Evolutionary conservation across 306 rosid genomes (phyloP).

Genomic region (Betula pendula): DNA sequence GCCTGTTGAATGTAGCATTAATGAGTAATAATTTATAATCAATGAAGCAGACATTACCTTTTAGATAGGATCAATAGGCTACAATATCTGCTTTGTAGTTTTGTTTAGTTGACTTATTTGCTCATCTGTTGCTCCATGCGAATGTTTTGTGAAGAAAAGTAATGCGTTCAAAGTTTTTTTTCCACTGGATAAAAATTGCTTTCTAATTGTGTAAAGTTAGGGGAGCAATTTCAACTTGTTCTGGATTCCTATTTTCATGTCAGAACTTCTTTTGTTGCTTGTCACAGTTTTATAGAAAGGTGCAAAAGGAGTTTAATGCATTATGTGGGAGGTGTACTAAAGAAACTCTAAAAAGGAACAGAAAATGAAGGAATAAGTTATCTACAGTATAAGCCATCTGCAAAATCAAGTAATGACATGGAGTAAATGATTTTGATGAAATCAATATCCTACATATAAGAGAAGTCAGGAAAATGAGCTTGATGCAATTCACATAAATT

Average conservation of each 20-base stretch:
- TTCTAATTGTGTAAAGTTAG: no score
- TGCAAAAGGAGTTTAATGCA: not conserved
- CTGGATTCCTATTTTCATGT: no score
- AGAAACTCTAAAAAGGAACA: not conserved
- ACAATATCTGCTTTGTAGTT: not conserved
- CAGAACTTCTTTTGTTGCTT: no score
- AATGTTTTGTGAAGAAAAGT: not conserved
- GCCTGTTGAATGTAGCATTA: no score
- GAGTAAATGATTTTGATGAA: not conserved
- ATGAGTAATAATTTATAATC: no score
- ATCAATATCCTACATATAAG: not conserved
- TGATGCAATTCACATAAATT: not conserved
- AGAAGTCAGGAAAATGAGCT: not conserved
- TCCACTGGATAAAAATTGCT: no score
- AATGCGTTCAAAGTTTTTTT: not conserved
- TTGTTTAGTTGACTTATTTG: not conserved
- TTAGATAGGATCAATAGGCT: no score
- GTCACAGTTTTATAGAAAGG: no score
- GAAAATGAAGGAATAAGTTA: not conserved
- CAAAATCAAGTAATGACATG: not conserved
- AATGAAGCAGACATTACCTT: no score
- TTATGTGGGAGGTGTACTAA: not conserved
- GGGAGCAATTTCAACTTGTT: no score
- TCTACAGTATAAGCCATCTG: not conserved
- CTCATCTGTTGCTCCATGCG: not conserved